Percentiles rank a stretch among this genome's conserved stretches.
These are phyloP conservation scores for Herpotrichia juniperi DNA, from an alignment of 2,329 filamentous ascomycete genomes.

Conservation along the genomic window DNA sequence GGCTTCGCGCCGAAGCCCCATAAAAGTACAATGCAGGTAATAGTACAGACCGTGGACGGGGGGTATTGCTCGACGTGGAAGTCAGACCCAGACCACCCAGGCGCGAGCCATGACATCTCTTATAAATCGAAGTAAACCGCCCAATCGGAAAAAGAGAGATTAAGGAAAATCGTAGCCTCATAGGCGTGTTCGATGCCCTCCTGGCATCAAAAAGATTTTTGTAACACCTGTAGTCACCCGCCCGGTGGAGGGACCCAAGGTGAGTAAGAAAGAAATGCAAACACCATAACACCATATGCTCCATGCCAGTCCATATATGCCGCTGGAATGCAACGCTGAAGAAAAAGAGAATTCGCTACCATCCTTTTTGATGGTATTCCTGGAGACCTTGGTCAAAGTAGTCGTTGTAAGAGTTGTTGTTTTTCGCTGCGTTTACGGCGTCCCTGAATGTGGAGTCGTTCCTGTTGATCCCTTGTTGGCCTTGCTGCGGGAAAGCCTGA, in stretches of 20 bases:
- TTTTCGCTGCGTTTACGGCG: constrained; percentile 60
- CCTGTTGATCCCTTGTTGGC: constrained; percentile 49
- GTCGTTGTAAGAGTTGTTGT: constrained; percentile 75
- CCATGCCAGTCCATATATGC: constrained; percentile 43
- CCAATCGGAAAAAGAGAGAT: constrained; percentile 30
- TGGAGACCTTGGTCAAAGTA: constrained; percentile 84
- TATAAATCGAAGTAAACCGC: constrained; percentile 34
- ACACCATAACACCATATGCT: constrained; percentile 36
- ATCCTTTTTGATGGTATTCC: constrained; percentile 85
- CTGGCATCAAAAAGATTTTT: constrained; percentile 46
- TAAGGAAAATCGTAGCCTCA: constrained; percentile 48
- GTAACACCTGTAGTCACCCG: constrained; percentile 32
- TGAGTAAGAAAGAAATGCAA: constrained; percentile 20
- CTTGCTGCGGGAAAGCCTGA: constrained; percentile 69
- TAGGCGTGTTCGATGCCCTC: constrained; percentile 40
- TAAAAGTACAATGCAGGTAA: constrained; percentile 51
- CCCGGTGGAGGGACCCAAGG: constrained; percentile 17
- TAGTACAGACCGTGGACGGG: constrained; percentile 44
- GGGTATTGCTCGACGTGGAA: constrained; percentile 23
- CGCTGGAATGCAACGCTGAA: constrained; percentile 42
- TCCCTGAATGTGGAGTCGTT: constrained; percentile 62
- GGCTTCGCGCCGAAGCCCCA: constrained; percentile 33
- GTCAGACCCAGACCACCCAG: constrained; percentile 33
- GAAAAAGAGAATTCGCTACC: constrained; percentile 58
- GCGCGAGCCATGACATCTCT: constrained; percentile 46